Evolutionary conservation across 768 basidiomycete genomes (phyloP), one percentile per base, ranked within the genome.

Genomic region (Amanita rimosa): DNA sequence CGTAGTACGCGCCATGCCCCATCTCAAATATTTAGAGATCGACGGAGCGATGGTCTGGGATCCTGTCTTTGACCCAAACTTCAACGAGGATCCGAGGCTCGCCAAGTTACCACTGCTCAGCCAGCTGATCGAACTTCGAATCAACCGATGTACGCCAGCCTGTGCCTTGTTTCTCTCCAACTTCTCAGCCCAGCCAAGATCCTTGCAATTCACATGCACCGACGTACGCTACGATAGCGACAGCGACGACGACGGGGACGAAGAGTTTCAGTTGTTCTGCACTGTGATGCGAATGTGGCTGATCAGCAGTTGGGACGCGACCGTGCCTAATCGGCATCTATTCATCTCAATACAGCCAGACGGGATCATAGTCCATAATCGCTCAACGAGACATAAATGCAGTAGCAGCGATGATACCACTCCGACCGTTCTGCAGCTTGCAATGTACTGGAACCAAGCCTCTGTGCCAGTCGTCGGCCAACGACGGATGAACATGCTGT

Each of bases 351-450:
- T 46, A 2, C 29, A 37, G n/a, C 45, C 45, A n/a, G 21, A 37
- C 4, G 45, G 45, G 17, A 44, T 44, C 29, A 44, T 37, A n/a
- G 35, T 46, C 19, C 45, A 46, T 26, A 46, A 46, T 26, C 36
- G 45, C 7, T 33, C 33, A 14, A 35, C 24, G 45, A 46, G 21
- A 8, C 21, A 46, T 21, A 10, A 46, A 4, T 7, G 6, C 31
- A n/a, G n/a, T n/a, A n/a, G n/a, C 6, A 14, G 19, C n/a, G n/a
- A n/a, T n/a, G n/a, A 31, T 17, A 9, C 7, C 11, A 21, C 44
- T 1, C 44, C 44, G n/a, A n/a, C n/a, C n/a, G 21, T 35, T n/a
- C 10, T 46, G 14, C 33, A 46, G 21, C 45, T 37, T 9, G 24
- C 19, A 9, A 21, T 46, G 3, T 36, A 22, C 9, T 27, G 35